phyloP scores from a whole-genome alignment of 768 basidiomycete genomes.

The Hemileccinum rubropunctum region DNA sequence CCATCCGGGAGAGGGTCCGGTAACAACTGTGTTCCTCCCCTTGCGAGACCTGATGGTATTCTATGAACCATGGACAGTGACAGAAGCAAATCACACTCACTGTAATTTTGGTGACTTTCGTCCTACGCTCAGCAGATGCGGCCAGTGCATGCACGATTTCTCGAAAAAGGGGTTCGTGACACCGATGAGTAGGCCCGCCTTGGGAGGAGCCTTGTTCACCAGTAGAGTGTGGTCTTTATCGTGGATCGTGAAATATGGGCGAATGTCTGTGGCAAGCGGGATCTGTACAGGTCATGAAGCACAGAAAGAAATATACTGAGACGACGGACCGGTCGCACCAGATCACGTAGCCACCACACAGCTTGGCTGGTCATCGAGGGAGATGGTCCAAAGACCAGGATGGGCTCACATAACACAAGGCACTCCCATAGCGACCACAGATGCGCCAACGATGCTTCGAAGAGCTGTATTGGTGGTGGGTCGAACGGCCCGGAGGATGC shows the following conservation, averaged over 20 bases:
- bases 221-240: conserved; percentile 77
- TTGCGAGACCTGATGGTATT: conserved; percentile 2
- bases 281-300: conserved; percentile 45
- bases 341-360: conserved; percentile 89
- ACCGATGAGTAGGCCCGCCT: conserved; percentile 72
- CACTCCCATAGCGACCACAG: conserved; percentile 94
- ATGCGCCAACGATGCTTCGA: conserved; percentile 63
- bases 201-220: conserved; percentile 80
- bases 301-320: background rate
- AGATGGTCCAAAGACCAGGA: conserved; percentile 77
- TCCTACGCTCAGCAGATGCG: conserved; percentile 75
- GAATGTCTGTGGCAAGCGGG: conserved; percentile 78
- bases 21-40: conserved; percentile 5
- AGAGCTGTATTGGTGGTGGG: conserved; percentile 56
- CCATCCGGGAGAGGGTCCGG: conserved; percentile 71
- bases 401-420: conserved; percentile 83
- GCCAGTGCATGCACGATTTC: conserved; percentile 79
- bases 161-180: conserved; percentile 90
- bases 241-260: conserved; percentile 96
- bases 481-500: conserved; percentile 59
- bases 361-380: conserved; percentile 84
- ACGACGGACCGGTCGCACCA: conserved; percentile 71
- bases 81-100: conserved; percentile 34
- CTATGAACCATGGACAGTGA: background rate
- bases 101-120: conserved; percentile 37